These are phyloP conservation scores for Austropuccinia psidii DNA, from an alignment of 1,284 basidiomycete species.

Conservation along the genomic window DNA sequence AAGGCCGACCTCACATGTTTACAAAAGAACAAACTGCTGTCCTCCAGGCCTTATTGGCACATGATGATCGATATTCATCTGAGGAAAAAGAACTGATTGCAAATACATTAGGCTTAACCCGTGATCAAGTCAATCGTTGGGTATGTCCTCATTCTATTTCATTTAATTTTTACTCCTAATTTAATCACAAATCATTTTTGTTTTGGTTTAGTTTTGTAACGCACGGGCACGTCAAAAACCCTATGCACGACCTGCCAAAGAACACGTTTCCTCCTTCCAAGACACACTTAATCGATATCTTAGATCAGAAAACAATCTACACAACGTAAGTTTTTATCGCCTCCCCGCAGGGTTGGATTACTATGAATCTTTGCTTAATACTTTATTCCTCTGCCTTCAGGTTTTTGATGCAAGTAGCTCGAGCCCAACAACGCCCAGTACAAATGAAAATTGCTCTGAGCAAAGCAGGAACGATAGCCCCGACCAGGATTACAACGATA, in stretches of 20 bases:
- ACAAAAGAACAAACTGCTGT: conserved; percentile 13
- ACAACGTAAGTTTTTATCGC: no score
- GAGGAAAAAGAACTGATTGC: conserved; percentile 29
- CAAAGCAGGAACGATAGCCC: no score
- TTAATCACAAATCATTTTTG: not conserved
- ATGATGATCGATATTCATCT: conserved; percentile 6
- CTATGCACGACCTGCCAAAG: not conserved
- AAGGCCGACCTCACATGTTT: not conserved
- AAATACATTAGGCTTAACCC: not conserved
- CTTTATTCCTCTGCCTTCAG: no score
- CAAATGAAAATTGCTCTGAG: no score
- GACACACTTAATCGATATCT: not conserved
- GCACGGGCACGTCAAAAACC: conserved; percentile 29
- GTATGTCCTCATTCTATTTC: not conserved
- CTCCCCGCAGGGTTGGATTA: no score
- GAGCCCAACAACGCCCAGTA: no score
- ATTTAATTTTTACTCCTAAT: not conserved
- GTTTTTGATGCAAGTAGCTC: no score
- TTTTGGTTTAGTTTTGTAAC: conserved; percentile 22
- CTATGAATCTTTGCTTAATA: no score
- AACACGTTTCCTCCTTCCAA: not conserved
- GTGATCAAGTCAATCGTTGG: conserved; percentile 30
- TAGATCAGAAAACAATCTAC: no score
- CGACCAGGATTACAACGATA: no score
- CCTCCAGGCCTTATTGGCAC: not conserved